These are phyloP conservation scores for Cordyceps pruinosa DNA, from an alignment of 2,329 filamentous ascomycete species.

Conservation along the genomic window DNA sequence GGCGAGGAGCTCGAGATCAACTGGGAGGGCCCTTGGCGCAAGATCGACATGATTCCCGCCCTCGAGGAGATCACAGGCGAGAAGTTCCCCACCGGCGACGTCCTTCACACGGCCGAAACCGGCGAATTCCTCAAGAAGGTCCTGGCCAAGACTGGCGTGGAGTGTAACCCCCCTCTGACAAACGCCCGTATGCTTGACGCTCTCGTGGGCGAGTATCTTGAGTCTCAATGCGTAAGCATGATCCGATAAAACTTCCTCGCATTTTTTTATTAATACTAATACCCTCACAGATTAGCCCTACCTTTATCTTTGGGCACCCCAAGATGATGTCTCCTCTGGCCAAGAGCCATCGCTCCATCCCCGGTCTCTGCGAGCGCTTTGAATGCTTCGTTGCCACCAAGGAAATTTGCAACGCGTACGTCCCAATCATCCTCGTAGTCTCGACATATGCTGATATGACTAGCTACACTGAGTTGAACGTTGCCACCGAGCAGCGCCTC, in stretches of 20 bases:
- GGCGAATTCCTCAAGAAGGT: slow-evolving; percentile 79
- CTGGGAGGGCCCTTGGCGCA: slow-evolving; percentile 91
- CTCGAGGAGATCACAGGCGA: slow-evolving; percentile 85
- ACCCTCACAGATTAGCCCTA: slow-evolving; percentile 61
- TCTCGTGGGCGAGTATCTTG: slow-evolving; percentile 88
- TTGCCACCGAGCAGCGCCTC: slow-evolving; percentile 88
- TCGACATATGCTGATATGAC: background rate
- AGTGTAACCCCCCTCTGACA: slow-evolving; percentile 84
- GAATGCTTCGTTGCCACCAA: slow-evolving; percentile 75
- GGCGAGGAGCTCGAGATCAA: slow-evolving; percentile 88
- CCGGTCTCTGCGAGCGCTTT: slow-evolving; percentile 91
- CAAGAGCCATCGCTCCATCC: slow-evolving; percentile 79
- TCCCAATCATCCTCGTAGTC: background rate
- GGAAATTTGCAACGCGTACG: slow-evolving; percentile 82
- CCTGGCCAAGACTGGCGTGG: slow-evolving; percentile 82
- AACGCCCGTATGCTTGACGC: slow-evolving; percentile 96
- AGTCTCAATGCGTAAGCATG: slow-evolving; percentile 63
- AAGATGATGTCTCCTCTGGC: slow-evolving; percentile 78
- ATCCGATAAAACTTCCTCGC: background rate
- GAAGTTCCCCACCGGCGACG: slow-evolving; percentile 84
- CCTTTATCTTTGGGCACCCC: slow-evolving; percentile 57
- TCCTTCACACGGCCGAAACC: slow-evolving; percentile 85
- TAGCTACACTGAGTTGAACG: slow-evolving; percentile 81
- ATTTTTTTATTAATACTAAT: background rate
- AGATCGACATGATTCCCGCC: slow-evolving; percentile 82